phyloP scores from a whole-genome alignment of 371 early-diverging fungal genomes.

The Apophysomyces elegans region DNA sequence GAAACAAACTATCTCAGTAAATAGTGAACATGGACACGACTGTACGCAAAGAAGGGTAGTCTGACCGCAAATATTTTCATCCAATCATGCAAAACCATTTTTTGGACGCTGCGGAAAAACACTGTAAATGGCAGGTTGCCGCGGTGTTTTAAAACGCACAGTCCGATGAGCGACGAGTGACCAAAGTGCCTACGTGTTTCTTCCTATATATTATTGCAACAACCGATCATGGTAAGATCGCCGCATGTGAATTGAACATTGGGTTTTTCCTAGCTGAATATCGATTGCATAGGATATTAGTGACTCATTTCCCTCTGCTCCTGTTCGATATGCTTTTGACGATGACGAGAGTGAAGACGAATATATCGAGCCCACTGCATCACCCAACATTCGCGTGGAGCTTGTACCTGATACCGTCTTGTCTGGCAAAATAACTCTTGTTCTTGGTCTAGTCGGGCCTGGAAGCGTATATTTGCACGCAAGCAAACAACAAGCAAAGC shows the following conservation, averaged over 20 bases:
- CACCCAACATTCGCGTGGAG: neutral
- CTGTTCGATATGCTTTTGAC: slow-evolving; percentile 50
- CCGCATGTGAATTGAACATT: no score
- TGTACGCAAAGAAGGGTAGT: no score
- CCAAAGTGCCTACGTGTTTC: no score
- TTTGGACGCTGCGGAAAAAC: no score
- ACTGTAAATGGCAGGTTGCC: no score
- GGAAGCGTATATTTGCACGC: slow-evolving; percentile 40
- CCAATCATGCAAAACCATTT: no score
- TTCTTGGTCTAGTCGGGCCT: slow-evolving; percentile 43
- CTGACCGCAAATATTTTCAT: no score
- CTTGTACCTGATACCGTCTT: neutral
- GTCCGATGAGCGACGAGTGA: no score
- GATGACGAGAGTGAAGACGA: slow-evolving; percentile 45
- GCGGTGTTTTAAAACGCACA: no score
- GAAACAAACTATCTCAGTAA: no score
- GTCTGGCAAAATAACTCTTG: slow-evolving; percentile 21
- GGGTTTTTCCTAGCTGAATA: neutral
- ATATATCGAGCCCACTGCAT: slow-evolving; percentile 15
- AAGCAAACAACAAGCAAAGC: neutral
- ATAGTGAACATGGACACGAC: no score
- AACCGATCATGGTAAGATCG: neutral
- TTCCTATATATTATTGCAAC: no score
- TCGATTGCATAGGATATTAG: slow-evolving; percentile 28
- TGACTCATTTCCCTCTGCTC: slow-evolving; percentile 42